These are phyloP conservation scores for Kitagawia praeruptora DNA, from an alignment of 129 eudicot genomes.

Conservation along the genomic window DNA sequence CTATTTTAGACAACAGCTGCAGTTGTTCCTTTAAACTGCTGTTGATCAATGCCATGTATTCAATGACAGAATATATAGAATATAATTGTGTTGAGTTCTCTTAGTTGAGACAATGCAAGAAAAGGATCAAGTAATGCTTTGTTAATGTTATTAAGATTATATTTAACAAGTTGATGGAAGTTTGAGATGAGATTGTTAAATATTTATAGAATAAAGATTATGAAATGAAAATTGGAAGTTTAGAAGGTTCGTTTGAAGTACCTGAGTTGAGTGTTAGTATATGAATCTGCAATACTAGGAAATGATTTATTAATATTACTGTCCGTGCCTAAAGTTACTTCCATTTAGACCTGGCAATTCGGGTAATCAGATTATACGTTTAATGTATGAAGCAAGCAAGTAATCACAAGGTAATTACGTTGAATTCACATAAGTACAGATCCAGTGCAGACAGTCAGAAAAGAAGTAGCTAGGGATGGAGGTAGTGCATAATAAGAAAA, in stretches of 20 bases:
- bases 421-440: no score
- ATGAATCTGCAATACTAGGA: no score
- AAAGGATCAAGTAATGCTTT: neutral
- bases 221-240: neutral
- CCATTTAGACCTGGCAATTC: no score
- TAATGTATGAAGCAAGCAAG: no score
- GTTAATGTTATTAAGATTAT: no score
- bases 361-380: no score
- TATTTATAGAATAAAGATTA: neutral
- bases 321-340: no score
- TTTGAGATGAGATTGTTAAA: neutral
- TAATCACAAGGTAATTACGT: no score
- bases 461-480: no score
- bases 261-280: neutral
- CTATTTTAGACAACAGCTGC: constrained; percentile 34
- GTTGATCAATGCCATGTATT: neutral
- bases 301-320: no score
- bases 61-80: neutral
- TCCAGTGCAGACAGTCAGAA: no score
- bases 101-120: neutral
- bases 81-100: neutral
- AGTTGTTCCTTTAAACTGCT: neutral
- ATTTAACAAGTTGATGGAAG: neutral
- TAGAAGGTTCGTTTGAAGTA: neutral
- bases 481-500: no score